Evolutionary conservation across 257 asterid species (phyloP).

Genomic region (Cynanchum wilfordii): DNA sequence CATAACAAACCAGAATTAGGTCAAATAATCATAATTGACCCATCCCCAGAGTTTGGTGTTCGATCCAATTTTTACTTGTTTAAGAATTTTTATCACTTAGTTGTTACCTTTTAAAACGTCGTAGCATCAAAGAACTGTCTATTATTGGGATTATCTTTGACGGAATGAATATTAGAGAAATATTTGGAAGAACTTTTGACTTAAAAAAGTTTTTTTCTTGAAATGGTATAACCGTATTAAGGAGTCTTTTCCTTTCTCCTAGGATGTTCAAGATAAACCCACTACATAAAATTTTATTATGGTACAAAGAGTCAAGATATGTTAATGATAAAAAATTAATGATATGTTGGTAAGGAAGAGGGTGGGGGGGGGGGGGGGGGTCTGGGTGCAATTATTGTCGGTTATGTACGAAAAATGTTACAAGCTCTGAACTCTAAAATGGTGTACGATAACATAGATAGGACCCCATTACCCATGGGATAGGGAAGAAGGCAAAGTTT

Average conservation of each 20-base stretch:
- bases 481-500: background rate
- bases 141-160: background rate
- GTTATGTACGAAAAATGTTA: background rate
- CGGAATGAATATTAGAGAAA: background rate
- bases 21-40: background rate
- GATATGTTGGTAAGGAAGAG: too few species aligned
- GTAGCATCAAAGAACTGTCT: too few species aligned
- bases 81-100: too few species aligned
- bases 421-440: background rate
- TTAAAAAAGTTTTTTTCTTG: too few species aligned
- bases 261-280: too few species aligned
- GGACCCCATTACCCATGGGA: background rate
- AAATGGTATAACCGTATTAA: background rate
- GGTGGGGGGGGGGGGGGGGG: background rate
- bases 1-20: background rate
- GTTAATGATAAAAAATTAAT: too few species aligned
- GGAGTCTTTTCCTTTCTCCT: too few species aligned
- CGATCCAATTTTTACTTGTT: background rate
- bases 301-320: too few species aligned
- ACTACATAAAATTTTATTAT: too few species aligned
- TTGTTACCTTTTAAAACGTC: too few species aligned
- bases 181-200: background rate
- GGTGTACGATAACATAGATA: background rate
- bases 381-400: background rate
- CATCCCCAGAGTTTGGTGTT: background rate